Conservation (phyloP, 371 early-diverging fungal species). For the Apophysomyces sp. region DNA sequence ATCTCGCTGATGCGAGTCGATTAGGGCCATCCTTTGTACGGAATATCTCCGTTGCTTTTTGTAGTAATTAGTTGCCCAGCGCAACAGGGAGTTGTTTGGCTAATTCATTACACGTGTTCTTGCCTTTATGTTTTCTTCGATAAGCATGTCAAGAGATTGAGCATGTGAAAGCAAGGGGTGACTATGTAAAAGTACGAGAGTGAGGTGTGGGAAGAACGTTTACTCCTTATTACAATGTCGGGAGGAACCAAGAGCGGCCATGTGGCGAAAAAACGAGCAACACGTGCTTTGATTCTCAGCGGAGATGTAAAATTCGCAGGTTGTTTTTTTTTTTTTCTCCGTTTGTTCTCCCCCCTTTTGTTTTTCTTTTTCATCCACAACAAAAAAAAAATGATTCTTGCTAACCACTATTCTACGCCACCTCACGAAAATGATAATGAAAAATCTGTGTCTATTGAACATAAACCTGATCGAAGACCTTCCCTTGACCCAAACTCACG, state of each 20-base stretch:
- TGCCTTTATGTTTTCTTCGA: neutral
- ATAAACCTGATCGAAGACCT: constrained; percentile 9
- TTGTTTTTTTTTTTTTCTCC: neutral
- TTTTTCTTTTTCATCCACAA: neutral
- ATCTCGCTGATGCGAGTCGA: neutral
- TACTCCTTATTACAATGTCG: constrained; percentile 1
- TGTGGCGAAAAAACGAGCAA: constrained; percentile 3
- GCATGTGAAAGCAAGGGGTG: neutral
- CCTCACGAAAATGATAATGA: constrained; percentile 6
- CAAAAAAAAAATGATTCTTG: constrained; percentile 12
- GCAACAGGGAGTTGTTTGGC: neutral
- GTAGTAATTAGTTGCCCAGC: neutral
- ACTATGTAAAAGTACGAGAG: neutral
- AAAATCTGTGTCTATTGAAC: neutral
- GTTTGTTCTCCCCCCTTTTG: constrained; percentile 1
- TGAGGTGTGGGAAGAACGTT: neutral
- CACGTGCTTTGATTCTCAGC: constrained; percentile 3
- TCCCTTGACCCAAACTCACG: constrained; percentile 22
- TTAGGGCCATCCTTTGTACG: neutral
- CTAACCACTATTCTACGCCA: constrained; percentile 17
- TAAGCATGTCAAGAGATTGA: constrained; percentile 1
- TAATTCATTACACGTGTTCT: neutral
- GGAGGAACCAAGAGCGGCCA: neutral
- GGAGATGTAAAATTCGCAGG: constrained; percentile 3
- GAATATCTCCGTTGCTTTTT: neutral